These are phyloP conservation scores for Halteria grandinella DNA, from an alignment of 73 alveolate species.

Conservation along the genomic window DNA sequence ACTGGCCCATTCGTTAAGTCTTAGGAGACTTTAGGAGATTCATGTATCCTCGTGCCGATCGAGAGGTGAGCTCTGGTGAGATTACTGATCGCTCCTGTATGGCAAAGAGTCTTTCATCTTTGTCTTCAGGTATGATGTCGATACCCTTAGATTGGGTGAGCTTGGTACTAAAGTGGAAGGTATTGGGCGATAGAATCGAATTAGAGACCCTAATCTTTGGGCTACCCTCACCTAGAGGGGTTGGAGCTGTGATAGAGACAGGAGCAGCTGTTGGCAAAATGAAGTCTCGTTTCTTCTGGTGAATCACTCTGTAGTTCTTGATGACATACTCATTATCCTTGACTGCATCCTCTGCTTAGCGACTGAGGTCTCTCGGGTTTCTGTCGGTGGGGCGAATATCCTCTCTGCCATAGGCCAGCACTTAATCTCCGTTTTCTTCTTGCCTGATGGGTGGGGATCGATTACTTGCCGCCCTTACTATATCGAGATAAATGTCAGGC, in stretches of 20 bases:
- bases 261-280: slow-evolving; percentile 18
- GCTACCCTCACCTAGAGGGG: neutral
- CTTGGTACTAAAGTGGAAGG: slow-evolving; percentile 52
- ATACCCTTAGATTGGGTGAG: slow-evolving; percentile 42
- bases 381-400: too few relatives aligned
- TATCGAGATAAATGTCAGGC: too few relatives aligned
- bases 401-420: too few relatives aligned
- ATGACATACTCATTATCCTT: slow-evolving; percentile 9
- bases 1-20: too few relatives aligned
- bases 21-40: neutral
- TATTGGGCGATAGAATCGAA: slow-evolving; percentile 42
- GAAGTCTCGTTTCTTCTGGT: slow-evolving; percentile 43
- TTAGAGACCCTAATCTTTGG: slow-evolving; percentile 42
- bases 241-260: slow-evolving; percentile 22
- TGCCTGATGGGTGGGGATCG: too few relatives aligned
- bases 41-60: neutral
- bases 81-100: neutral
- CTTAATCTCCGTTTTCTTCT: too few relatives aligned
- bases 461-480: too few relatives aligned
- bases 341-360: too few relatives aligned
- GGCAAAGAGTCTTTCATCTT: neutral
- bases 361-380: too few relatives aligned
- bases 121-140: slow-evolving; percentile 7
- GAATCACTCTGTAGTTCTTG: slow-evolving; percentile 29
- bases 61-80: neutral